Evolutionary conservation across 2,329 filamentous ascomycete genomes (phyloP).

Genomic region (Pyricularia sp.): DNA sequence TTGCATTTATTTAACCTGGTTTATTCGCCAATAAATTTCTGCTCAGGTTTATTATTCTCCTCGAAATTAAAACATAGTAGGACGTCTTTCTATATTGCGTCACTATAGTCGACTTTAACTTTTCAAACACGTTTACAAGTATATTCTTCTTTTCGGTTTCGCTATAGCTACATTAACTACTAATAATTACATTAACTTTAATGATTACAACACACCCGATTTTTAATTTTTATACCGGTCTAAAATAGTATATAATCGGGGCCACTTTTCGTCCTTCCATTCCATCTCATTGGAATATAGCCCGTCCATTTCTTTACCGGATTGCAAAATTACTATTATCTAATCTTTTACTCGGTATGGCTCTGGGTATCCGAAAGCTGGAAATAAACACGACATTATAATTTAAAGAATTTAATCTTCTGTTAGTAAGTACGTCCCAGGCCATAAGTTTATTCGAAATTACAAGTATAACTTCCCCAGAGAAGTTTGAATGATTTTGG

Average conservation of each 20-base stretch:
- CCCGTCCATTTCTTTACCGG: conserved; percentile 43
- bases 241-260: conserved; percentile 61
- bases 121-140: no score
- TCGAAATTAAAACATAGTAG: no score
- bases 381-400: conserved; percentile 61
- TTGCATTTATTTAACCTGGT: no score
- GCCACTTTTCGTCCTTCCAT: conserved; percentile 82
- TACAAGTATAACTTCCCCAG: conserved; percentile 57
- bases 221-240: conserved; percentile 54
- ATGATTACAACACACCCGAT: conserved; percentile 39
- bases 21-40: no score
- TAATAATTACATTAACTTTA: no score
- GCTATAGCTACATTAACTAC: no score
- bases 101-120: no score
- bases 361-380: conserved; percentile 66
- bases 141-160: no score
- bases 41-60: no score
- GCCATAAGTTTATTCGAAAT: conserved; percentile 60
- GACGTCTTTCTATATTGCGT: no score
- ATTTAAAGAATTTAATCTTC: conserved; percentile 55
- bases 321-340: conserved; percentile 68
- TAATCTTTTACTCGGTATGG: conserved; percentile 79
- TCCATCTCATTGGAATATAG: conserved; percentile 59
- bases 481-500: conserved; percentile 54
- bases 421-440: conserved; percentile 46